Percentiles rank a stretch among this genome's conserved stretches.
phyloP scores from a whole-genome alignment of 257 asterid genomes.

The Solanum bulbocastanum region DNA sequence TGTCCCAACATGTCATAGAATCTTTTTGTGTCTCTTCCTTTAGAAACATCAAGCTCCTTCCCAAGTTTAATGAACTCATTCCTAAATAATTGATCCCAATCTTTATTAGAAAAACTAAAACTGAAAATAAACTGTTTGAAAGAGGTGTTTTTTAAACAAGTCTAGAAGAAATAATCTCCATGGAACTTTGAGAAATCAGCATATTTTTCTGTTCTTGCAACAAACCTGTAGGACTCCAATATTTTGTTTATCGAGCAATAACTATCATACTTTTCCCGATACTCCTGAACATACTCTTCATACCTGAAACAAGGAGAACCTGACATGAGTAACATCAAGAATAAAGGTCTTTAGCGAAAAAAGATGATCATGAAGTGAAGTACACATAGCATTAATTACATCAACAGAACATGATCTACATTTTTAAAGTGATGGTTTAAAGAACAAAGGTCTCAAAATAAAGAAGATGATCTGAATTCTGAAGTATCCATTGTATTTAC shows the following conservation, averaged over 20 bases:
- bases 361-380: neutral
- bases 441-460: neutral
- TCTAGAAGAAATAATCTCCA: neutral
- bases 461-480: neutral
- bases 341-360: slow-evolving; percentile 1
- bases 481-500: neutral
- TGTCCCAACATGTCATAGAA: slow-evolving; percentile 45
- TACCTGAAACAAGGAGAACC: slow-evolving; percentile 35
- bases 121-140: neutral
- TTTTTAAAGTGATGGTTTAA: neutral
- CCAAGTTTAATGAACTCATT: slow-evolving; percentile 58
- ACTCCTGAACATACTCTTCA: slow-evolving; percentile 75
- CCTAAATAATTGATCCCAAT: slow-evolving; percentile 20
- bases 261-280: slow-evolving; percentile 65
- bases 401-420: neutral
- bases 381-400: neutral
- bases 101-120: neutral
- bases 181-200: neutral
- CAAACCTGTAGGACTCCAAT: slow-evolving; percentile 75
- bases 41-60: slow-evolving; percentile 57
- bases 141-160: neutral
- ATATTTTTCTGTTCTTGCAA: neutral
- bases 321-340: slow-evolving; percentile 7
- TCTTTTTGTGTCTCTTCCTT: slow-evolving; percentile 56
- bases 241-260: slow-evolving; percentile 54